Evolutionary conservation across 202 grass and related monocot species (phyloP), one percentile per base, ranked within the genome.

Genomic region (Schoenoplectus triqueter): DNA sequence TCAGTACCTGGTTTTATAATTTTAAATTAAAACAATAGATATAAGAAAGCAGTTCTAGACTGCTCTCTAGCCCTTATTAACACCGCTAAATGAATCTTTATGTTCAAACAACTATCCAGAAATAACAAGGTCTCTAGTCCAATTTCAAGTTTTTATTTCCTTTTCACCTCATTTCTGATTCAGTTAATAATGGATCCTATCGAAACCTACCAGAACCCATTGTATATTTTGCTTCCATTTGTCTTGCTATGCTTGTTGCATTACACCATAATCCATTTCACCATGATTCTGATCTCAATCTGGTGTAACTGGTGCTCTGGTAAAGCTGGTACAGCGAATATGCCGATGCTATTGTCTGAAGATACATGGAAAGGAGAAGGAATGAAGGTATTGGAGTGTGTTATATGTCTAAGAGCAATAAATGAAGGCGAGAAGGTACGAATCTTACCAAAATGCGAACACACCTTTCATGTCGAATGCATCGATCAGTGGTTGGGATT

Each of bases 401-500:
- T 62, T 48, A 82, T 89, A 59, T 89, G 84, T 41, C 72, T 89
- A 48, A 59, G 72, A 2, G 42, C 64, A 69, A 61, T 84, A 49
- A 80, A 66, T 21, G 80, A 87, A 44, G 80, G 85, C 47, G 85
- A 86, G 72, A 84, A 21, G 72, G 62, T 86, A 10, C 15, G 80
- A 18, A 21, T 78, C 42, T 44, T 87, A 9, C 55, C 84, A 2
- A 66, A 64, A 79, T 90, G 88, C 15, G 68, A 84, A 2, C 85
- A 90, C 81, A 9, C 44, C 15, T 90, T 87, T 20, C 88, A 87
- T 20, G 31, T 10, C 0, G 65, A 80, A 10, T 85, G 87, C 65
- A 73, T 88, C 10, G 75, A 88, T 84, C 18, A 4, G 15, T 88
- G 87, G 87, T 67, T 88, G 67, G 7, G 19, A 46, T 64, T 63